Base-by-base conservation (phyloP, 768 basidiomycete genomes). In the Panus rudis region DNA sequence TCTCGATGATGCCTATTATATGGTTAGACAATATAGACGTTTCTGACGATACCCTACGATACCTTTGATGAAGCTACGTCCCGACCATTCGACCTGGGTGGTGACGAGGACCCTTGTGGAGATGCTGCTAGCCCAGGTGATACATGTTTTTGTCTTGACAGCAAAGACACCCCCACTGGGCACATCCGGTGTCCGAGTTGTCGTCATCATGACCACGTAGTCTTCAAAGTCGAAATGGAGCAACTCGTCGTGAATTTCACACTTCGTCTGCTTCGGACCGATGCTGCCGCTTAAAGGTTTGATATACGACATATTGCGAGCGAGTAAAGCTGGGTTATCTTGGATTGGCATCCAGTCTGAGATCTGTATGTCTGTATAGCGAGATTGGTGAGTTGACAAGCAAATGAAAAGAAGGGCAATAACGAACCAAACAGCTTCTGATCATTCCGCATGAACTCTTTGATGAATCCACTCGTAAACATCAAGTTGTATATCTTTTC, bases 1-100 rank as follows among this genome's bases (percentile, higher is more conserved):
- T 81, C 59, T 97, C 93, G 50, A 98, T 97, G 52, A 99, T 88
- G 42, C 90, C 93, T 94, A 54, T 4, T 4, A 27, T 31, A 25
- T 10, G 20, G 14, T 10, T 11, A 37, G 13, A 26, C 10, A 40
- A n/a, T 14, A 39, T 5, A 39, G 12, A 21, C 33, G 33, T 8
- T 7, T 47, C 68, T 51, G n/a, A n/a, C n/a, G n/a, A n/a, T n/a
- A n/a, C n/a, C n/a, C n/a, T n/a, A n/a, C n/a, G n/a, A n/a, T 45
- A 92, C 92, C 85, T 65, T 89, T 94, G 63, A 99, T 92, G 65
- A 97, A 98, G 65, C 90, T 93, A 53, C 92, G 75, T 33, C 93
- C 93, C 0, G 89, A 90, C 92, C 94, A 99, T 47, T 97, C 93
- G 2, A 98, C 89, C 50, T 85, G 78, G 4, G 87, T 91, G 31